Percentiles rank a stretch among this genome's conserved stretches.
These are phyloP conservation scores for Juncus inflexus DNA, from an alignment of 176 grass and related monocot species.

Conservation along the genomic window DNA sequence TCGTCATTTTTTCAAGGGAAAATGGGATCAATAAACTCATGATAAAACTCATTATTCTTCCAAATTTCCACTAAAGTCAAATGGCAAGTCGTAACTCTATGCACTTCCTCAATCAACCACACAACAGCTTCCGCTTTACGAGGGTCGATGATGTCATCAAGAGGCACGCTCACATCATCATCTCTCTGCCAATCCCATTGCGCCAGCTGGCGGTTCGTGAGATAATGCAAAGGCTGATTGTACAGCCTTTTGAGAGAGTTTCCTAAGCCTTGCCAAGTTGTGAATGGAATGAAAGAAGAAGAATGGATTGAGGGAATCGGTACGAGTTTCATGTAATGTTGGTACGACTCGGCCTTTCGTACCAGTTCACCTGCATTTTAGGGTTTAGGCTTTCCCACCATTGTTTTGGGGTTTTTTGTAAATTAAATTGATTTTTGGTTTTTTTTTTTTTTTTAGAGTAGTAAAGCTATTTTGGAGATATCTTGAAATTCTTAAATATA, in stretches of 20 bases:
- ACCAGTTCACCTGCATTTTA: conserved; percentile 66
- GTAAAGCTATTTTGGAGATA: too few species aligned
- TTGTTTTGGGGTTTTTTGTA: too few species aligned
- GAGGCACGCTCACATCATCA: conserved; percentile 33
- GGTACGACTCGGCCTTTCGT: conserved; percentile 87
- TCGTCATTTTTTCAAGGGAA: conserved; percentile 29
- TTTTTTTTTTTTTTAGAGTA: too few species aligned
- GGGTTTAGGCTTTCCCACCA: conserved; percentile 20
- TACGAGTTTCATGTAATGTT: conserved; percentile 77
- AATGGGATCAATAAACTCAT: conserved; percentile 62
- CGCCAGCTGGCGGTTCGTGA: conserved; percentile 66
- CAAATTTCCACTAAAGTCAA: conserved; percentile 56
- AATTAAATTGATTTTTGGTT: too few species aligned
- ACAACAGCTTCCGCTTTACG: conserved; percentile 66
- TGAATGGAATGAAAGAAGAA: conserved; percentile 56
- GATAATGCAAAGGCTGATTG: conserved; percentile 75
- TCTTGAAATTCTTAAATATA: too few species aligned
- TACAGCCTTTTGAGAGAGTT: conserved; percentile 73
- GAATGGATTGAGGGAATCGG: conserved; percentile 46
- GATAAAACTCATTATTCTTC: conserved; percentile 60
- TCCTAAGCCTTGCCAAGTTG: conserved; percentile 66
- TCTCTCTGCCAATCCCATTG: conserved; percentile 62
- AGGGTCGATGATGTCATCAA: conserved; percentile 71
- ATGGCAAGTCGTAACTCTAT: conserved; percentile 51
- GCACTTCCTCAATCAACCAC: conserved; percentile 70